phyloP scores from a whole-genome alignment of 2,329 filamentous ascomycete species.

The Colletotrichum costaricense region DNA sequence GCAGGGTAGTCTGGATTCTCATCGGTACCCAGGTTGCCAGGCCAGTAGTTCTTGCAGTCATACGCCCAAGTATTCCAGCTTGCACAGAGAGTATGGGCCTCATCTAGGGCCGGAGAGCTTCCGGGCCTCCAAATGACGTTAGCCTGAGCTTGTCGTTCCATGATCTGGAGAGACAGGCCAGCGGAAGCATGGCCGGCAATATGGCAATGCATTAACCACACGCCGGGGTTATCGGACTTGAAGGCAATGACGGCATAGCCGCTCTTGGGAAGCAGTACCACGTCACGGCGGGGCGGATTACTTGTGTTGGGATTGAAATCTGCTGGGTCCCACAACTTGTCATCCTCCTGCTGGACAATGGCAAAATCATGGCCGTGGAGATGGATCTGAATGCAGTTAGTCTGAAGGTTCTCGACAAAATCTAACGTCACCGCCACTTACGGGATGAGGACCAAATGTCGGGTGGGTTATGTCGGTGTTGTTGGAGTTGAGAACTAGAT shows the following conservation, averaged over 20 bases:
- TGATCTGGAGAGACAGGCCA: conserved; percentile 17
- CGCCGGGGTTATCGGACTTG: conserved; percentile 59
- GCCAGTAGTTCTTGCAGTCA: conserved; percentile 27
- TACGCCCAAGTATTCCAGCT: conserved; percentile 29
- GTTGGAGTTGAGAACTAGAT: conserved; percentile 7
- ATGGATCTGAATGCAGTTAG: conserved; percentile 47
- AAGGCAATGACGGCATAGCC: conserved; percentile 62
- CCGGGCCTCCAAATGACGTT: no score
- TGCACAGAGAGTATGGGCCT: neutral
- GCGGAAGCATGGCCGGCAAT: conserved; percentile 57
- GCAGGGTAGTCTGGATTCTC: neutral
- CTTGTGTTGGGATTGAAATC: conserved; percentile 28
- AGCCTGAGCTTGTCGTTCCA: neutral
- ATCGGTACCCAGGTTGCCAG: neutral
- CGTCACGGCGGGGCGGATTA: conserved; percentile 63
- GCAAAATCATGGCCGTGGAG: conserved; percentile 63
- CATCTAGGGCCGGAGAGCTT: no score
- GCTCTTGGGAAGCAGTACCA: conserved; percentile 55
- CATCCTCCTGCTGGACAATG: conserved; percentile 47
- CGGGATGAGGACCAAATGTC: conserved; percentile 13
- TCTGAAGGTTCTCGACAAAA: no score
- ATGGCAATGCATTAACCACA: conserved; percentile 63
- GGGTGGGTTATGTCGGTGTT: neutral
- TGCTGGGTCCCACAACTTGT: conserved; percentile 24
- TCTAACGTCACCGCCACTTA: neutral